Evolutionary conservation across 345 rosid species (phyloP).

Genomic region (Lepidium africanum): DNA sequence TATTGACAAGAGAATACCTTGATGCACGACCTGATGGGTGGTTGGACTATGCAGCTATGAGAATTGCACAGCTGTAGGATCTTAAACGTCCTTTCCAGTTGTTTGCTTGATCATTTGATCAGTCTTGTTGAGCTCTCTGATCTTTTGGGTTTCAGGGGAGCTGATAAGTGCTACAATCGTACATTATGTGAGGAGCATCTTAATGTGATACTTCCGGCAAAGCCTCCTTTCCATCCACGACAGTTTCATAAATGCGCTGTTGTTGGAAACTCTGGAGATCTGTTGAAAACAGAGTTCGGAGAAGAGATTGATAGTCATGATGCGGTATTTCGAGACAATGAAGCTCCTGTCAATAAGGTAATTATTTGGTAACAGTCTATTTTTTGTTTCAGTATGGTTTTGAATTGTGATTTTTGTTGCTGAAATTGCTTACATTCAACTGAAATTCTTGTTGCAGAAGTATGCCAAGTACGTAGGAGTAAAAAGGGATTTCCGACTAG

Average conservation of each 20-base stretch:
- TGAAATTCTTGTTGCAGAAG: constrained; percentile 41
- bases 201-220: constrained; percentile 71
- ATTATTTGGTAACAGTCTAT: background rate
- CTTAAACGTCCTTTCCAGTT: background rate
- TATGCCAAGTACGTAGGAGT: constrained; percentile 85
- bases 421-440: constrained; percentile 16
- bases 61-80: constrained; percentile 87
- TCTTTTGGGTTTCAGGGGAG: constrained; percentile 50
- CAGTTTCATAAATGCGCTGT: constrained; percentile 85
- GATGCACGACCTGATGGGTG: constrained; percentile 93
- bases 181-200: constrained; percentile 89
- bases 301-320: constrained; percentile 91
- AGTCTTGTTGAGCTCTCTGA: constrained; percentile 3
- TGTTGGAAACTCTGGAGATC: constrained; percentile 95
- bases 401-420: background rate
- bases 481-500: constrained; percentile 94
- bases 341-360: constrained; percentile 94
- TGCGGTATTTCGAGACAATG: constrained; percentile 89
- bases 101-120: background rate
- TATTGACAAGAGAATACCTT: constrained; percentile 87
- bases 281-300: constrained; percentile 78
- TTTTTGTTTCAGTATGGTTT: background rate
- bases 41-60: constrained; percentile 87
- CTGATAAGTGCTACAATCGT: constrained; percentile 69
- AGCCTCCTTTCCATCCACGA: constrained; percentile 77